These are phyloP conservation scores for Teunomyces lycoperdinae DNA, from an alignment of 805 yeast genomes.

Conservation along the genomic window DNA sequence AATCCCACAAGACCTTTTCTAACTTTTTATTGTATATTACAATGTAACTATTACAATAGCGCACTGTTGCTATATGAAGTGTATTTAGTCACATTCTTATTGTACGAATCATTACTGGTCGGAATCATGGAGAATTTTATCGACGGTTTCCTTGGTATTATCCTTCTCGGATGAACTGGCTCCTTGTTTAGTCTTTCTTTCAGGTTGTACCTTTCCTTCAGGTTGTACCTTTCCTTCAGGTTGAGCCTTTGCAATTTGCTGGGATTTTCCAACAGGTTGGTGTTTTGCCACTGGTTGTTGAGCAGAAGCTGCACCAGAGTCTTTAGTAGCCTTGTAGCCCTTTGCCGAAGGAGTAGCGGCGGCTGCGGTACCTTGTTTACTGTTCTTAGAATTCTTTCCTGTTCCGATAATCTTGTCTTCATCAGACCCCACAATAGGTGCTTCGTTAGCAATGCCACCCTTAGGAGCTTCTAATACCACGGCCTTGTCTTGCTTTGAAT, in stretches of 20 bases:
- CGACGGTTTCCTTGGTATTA: neutral
- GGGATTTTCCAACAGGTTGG: too few species aligned
- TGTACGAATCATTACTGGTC: neutral
- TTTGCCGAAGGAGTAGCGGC: constrained; percentile 2
- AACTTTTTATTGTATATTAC: neutral
- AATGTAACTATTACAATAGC: neutral
- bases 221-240: neutral
- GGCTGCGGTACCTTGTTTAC: neutral
- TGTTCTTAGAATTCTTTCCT: constrained; percentile 12
- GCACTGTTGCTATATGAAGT: neutral
- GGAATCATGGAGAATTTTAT: neutral
- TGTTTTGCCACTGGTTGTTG: neutral
- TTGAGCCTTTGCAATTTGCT: neutral
- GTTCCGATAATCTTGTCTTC: constrained; percentile 27
- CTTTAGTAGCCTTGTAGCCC: constrained; percentile 13
- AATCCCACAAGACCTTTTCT: neutral
- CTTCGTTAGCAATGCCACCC: constrained; percentile 47
- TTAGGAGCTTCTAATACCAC: constrained; percentile 37
- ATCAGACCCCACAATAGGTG: constrained; percentile 40
- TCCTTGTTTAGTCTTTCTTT: too few species aligned
- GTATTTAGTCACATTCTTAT: neutral
- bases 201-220: too few species aligned
- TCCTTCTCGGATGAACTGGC: neutral
- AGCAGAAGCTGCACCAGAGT: neutral
- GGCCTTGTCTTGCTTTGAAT: constrained; percentile 26